phyloP scores from a whole-genome alignment of 768 basidiomycete species.

The Leccinum uliginosum region DNA sequence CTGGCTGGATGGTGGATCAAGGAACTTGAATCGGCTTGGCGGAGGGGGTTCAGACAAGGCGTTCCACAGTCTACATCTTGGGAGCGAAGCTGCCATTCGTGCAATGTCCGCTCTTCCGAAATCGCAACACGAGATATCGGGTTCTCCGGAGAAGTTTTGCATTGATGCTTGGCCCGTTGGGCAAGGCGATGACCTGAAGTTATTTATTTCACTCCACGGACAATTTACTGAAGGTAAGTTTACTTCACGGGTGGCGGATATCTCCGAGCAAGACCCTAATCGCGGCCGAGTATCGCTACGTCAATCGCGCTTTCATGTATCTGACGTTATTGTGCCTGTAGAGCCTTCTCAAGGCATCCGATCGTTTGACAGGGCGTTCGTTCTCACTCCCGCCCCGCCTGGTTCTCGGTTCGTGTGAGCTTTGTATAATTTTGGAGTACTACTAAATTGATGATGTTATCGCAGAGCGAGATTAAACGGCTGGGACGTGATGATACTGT shows the following conservation, averaged over 20 bases:
- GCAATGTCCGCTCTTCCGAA: constrained; percentile 62
- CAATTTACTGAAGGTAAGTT: constrained; percentile 85
- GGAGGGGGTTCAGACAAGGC: constrained; percentile 58
- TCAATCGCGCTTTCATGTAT: constrained; percentile 13
- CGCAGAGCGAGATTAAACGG: constrained; percentile 71
- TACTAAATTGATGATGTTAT: constrained; percentile 6
- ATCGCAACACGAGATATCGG: constrained; percentile 79
- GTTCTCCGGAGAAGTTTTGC: constrained; percentile 77
- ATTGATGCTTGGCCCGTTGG: constrained; percentile 81
- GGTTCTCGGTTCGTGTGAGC: constrained; percentile 69
- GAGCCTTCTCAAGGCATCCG: constrained; percentile 74
- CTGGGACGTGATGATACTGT: constrained; percentile 88
- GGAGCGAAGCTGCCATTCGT: constrained; percentile 58
- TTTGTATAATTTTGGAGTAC: background rate
- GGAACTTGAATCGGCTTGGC: constrained; percentile 72
- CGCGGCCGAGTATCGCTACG: constrained; percentile 1
- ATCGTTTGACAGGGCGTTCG: constrained; percentile 91
- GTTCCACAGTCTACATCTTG: constrained; percentile 65
- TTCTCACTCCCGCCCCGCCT: constrained; percentile 75
- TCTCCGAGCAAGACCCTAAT: constrained; percentile 7
- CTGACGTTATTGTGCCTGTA: constrained; percentile 29
- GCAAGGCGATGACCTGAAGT: constrained; percentile 50
- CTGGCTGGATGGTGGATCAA: constrained; percentile 64
- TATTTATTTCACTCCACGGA: constrained; percentile 78
- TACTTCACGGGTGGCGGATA: constrained; percentile 4